A percentile compares a stretch with the other conserved stretches of the same genome.
Evolutionary conservation across 2,329 filamentous ascomycete genomes (phyloP).

Genomic region (Botrytis elliptica): DNA sequence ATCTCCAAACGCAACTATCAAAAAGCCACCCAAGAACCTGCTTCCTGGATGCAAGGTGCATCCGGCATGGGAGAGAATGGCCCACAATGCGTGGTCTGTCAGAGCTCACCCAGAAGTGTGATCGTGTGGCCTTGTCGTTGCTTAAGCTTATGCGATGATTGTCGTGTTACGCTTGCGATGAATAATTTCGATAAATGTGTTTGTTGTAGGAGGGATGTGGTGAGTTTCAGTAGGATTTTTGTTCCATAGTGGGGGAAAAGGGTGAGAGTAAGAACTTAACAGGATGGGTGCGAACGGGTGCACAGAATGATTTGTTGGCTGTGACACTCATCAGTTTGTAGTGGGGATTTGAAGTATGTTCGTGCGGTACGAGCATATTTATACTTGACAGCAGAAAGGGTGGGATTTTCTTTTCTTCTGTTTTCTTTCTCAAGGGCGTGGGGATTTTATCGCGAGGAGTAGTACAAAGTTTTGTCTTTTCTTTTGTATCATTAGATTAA

Average conservation of each 20-base stretch:
- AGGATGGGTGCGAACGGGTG: neutral
- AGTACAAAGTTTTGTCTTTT: neutral
- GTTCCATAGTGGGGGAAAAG: constrained; percentile 55
- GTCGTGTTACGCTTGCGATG: constrained; percentile 87
- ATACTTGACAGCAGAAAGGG: neutral
- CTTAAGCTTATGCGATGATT: constrained; percentile 91
- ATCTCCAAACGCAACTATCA: constrained; percentile 40
- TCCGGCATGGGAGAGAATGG: constrained; percentile 71
- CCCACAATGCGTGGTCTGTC: constrained; percentile 91
- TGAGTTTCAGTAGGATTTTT: constrained; percentile 86
- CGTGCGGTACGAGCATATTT: neutral
- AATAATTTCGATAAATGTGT: constrained; percentile 98
- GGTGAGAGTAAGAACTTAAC: neutral
- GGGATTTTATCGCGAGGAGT: neutral
- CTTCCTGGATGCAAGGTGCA: constrained; percentile 68
- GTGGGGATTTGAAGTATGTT: neutral
- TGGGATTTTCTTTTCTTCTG: neutral
- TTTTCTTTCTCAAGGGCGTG: neutral
- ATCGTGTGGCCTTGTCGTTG: constrained; percentile 97
- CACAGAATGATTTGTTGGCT: neutral
- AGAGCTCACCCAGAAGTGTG: constrained; percentile 79
- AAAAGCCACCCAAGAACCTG: constrained; percentile 27
- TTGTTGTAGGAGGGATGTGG: constrained; percentile 84
- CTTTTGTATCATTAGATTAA: neutral
- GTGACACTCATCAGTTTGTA: neutral